Conservation (phyloP, 495 filamentous ascomycete genomes). For the Schizothecium vesticola region DNA sequence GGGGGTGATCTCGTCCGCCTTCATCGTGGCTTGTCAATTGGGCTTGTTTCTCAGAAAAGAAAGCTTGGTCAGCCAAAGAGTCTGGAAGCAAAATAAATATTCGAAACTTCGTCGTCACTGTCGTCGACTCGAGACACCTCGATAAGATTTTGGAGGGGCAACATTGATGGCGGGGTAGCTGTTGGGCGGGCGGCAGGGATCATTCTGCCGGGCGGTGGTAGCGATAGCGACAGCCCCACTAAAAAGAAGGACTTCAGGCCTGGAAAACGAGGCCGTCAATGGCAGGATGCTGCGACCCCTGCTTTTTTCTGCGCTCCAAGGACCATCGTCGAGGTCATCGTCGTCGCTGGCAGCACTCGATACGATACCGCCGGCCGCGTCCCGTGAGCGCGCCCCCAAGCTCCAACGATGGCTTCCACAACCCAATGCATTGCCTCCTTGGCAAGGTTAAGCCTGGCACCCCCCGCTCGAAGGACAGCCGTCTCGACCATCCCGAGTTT, state of each 20-base stretch:
- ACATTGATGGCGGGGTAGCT: constrained; percentile 17
- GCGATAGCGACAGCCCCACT: neutral
- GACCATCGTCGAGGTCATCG: neutral
- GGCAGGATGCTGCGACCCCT: constrained; percentile 13
- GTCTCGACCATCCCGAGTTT: constrained; percentile 38
- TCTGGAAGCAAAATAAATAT: too few species aligned
- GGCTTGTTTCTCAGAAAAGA: neutral
- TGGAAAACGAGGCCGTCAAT: constrained; percentile 13
- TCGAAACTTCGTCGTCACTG: neutral
- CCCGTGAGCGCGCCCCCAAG: constrained; percentile 1
- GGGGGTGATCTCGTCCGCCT: constrained; percentile 45
- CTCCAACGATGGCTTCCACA: constrained; percentile 37
- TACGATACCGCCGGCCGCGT: neutral
- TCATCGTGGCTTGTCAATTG: constrained; percentile 32
- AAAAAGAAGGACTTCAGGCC: neutral
- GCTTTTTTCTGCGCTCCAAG: constrained; percentile 22
- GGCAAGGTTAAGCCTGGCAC: constrained; percentile 50
- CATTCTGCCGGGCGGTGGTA: constrained; percentile 2
- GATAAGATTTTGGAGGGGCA: constrained; percentile 31
- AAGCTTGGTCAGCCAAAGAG: neutral
- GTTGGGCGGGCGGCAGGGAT: neutral
- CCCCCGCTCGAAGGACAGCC: constrained; percentile 28
- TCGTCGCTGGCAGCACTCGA: neutral
- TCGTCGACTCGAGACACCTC: constrained; percentile 20
- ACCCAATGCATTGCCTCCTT: constrained; percentile 54